phyloP scores from a whole-genome alignment of 768 basidiomycete genomes.

The Tephrocybe sp. region DNA sequence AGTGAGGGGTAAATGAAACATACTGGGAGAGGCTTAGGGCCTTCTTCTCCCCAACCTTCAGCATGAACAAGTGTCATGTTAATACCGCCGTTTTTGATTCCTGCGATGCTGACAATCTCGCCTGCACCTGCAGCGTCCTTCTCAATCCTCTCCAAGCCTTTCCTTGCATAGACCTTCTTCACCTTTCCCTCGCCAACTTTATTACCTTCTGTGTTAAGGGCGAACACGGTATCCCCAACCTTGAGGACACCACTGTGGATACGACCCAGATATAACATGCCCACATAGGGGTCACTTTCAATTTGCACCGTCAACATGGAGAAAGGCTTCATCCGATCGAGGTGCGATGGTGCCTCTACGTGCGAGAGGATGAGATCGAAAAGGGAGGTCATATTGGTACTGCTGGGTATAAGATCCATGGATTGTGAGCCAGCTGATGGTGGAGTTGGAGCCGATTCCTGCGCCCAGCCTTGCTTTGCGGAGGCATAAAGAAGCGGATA shows the following conservation, averaged over 20 bases:
- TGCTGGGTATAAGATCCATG: constrained; percentile 6
- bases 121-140: constrained; percentile 43
- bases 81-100: constrained; percentile 44
- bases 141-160: constrained; percentile 41
- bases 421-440: constrained; percentile 12
- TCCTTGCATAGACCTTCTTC: constrained; percentile 38
- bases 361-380: constrained; percentile 46
- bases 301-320: constrained; percentile 52
- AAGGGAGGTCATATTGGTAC: constrained; percentile 37
- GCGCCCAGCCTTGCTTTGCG: constrained; percentile 50
- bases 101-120: constrained; percentile 48
- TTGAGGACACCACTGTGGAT: constrained; percentile 38
- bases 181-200: constrained; percentile 49
- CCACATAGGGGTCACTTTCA: constrained; percentile 48
- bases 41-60: constrained; percentile 41
- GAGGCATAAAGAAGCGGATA: constrained; percentile 51
- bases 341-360: constrained; percentile 37
- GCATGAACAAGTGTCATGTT: constrained; percentile 43
- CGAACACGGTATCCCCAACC: constrained; percentile 37
- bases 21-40: constrained; percentile 38
- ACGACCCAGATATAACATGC: constrained; percentile 46
- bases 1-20: constrained; percentile 4
- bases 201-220: constrained; percentile 38
- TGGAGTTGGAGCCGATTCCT: constrained; percentile 21
- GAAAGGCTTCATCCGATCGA: constrained; percentile 36